A percentile compares a stretch with the other conserved stretches of the same genome.
phyloP scores from a whole-genome alignment of 2,329 filamentous ascomycete genomes.

The Sordariomycetes sp. region DNA sequence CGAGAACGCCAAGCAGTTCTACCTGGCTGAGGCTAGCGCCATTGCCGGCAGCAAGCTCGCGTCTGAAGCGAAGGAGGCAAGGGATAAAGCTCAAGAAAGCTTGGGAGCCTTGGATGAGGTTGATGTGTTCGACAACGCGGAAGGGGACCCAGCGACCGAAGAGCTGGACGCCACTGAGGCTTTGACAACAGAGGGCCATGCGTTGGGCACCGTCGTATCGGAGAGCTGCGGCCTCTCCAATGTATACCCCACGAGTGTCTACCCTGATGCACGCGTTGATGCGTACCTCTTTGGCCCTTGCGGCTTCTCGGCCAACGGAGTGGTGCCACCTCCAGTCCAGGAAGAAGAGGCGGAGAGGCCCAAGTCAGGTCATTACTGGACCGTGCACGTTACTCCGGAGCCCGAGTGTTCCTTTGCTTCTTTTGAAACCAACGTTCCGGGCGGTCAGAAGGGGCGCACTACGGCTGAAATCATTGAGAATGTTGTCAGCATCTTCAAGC shows the following conservation, averaged over 20 bases:
- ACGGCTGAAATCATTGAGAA: slow-evolving; percentile 88
- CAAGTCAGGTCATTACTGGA: slow-evolving; percentile 80
- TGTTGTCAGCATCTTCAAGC: slow-evolving; percentile 92
- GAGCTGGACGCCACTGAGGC: slow-evolving; percentile 62
- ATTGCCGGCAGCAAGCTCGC: slow-evolving; percentile 76
- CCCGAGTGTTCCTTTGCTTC: slow-evolving; percentile 95
- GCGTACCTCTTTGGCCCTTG: slow-evolving; percentile 95
- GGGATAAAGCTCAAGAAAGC: slow-evolving; percentile 48
- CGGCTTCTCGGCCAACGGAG: slow-evolving; percentile 94
- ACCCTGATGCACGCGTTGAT: slow-evolving; percentile 88
- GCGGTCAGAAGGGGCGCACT: slow-evolving; percentile 76
- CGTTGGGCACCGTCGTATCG: slow-evolving; percentile 84
- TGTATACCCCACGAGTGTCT: slow-evolving; percentile 78
- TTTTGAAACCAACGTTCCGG: slow-evolving; percentile 96
- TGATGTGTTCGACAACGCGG: slow-evolving; percentile 73
- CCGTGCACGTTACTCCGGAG: slow-evolving; percentile 95
- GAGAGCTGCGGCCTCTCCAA: slow-evolving; percentile 82
- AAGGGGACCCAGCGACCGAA: slow-evolving; percentile 34
- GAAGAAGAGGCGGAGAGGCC: slow-evolving; percentile 30
- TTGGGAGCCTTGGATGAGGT: slow-evolving; percentile 59
- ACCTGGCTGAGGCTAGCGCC: slow-evolving; percentile 67
- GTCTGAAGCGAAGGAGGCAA: slow-evolving; percentile 55
- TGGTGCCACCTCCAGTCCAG: slow-evolving; percentile 63
- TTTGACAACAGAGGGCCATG: slow-evolving; percentile 86
- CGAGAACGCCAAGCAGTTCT: slow-evolving; percentile 63